A percentile compares a stretch with the other conserved stretches of the same genome.
Conservation (phyloP, 1,139 yeast species). For the Taphrina populina region DNA sequence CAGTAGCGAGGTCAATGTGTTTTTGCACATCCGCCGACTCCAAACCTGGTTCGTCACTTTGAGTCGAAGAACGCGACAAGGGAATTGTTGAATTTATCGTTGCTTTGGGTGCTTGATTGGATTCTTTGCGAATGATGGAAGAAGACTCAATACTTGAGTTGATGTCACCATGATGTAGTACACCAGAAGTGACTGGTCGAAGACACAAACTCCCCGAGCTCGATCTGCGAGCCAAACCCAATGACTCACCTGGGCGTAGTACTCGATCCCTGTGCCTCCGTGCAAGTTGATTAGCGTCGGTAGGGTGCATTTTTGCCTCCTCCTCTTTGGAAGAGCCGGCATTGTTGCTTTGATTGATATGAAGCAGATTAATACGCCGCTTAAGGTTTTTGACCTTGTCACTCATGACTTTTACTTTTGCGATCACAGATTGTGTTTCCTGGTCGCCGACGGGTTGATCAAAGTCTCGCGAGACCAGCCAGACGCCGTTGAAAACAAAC, state of each 20-base stretch:
- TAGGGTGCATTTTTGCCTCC: no score
- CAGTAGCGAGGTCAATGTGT: no score
- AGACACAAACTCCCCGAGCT: slow-evolving; percentile 1
- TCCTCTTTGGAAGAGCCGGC: no score
- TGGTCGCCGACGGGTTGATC: slow-evolving; percentile 6
- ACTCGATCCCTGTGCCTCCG: no score
- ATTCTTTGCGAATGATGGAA: slow-evolving; percentile 6
- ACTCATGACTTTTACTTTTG: background rate
- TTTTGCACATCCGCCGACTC: no score
- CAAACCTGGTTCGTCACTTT: no score
- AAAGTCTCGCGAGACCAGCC: slow-evolving; percentile 71
- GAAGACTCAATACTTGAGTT: slow-evolving; percentile 13
- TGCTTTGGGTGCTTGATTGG: background rate
- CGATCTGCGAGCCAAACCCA: slow-evolving; percentile 9
- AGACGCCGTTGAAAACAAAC: slow-evolving; percentile 74
- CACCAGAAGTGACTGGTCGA: slow-evolving; percentile 16
- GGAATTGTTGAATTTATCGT: no score
- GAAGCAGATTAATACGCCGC: background rate
- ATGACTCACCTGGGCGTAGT: slow-evolving; percentile 14
- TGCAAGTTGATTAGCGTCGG: no score
- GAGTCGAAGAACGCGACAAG: no score
- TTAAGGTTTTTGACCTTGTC: background rate
- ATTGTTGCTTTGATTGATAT: no score
- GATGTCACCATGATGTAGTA: slow-evolving; percentile 15
- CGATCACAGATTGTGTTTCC: background rate